Percentiles rank a stretch among this genome's conserved stretches.
Evolutionary conservation across 257 asterid genomes (phyloP).

Genomic region (Leptodermis oblonga): DNA sequence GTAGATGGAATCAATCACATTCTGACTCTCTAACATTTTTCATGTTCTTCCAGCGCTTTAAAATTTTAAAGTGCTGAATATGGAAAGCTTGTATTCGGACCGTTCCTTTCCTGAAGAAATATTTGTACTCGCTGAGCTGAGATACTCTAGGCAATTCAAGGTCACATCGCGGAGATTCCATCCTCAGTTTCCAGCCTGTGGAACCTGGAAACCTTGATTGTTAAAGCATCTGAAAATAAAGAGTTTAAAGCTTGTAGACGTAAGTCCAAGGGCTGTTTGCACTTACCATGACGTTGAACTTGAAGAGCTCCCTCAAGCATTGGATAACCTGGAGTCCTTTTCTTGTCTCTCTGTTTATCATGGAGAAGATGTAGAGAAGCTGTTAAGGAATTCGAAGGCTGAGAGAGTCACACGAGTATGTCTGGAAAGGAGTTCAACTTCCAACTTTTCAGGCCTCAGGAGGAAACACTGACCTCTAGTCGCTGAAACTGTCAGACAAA

Average conservation of each 20-base stretch:
- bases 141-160: constrained; percentile 7
- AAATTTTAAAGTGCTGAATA: not conserved
- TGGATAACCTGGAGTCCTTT: not conserved
- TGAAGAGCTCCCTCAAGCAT: not conserved
- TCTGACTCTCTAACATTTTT: not conserved
- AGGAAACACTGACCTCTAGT: not conserved
- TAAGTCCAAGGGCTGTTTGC: not conserved
- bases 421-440: no score
- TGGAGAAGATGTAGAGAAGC: not conserved
- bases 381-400: not conserved
- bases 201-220: not conserved
- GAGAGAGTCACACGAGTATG: not conserved
- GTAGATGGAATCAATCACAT: not conserved
- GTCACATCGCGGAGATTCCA: not conserved
- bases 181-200: not conserved
- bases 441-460: no score
- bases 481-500: not conserved
- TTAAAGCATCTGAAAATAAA: not conserved
- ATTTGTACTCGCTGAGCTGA: not conserved
- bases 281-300: not conserved
- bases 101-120: not conserved
- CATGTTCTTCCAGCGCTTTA: not conserved
- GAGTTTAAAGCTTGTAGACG: not conserved
- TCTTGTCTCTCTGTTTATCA: not conserved
- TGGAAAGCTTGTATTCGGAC: not conserved